These are phyloP conservation scores for Tolypocladium capitatum DNA, from an alignment of 2,329 filamentous ascomycete genomes.

Conservation along the genomic window DNA sequence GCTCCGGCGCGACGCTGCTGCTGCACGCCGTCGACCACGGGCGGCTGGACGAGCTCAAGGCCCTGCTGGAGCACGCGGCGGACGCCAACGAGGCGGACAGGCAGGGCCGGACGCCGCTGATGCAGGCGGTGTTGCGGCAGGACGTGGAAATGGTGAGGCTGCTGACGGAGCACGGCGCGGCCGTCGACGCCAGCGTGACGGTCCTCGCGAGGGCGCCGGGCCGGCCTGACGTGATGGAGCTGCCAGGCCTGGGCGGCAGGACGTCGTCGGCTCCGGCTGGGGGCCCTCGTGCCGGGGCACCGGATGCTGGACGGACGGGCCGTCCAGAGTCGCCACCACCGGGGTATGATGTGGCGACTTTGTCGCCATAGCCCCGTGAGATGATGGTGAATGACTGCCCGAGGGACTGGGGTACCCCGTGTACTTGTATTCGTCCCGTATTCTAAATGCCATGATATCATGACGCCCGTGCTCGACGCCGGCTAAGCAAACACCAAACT, in stretches of 20 bases:
- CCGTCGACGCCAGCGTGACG: constrained; percentile 7
- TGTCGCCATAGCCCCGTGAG: too few relatives aligned
- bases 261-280: background rate
- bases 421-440: background rate
- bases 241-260: constrained; percentile 8
- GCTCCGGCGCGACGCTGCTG: constrained; percentile 16
- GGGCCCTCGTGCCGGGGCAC: background rate
- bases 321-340: background rate
- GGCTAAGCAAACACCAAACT: background rate
- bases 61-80: constrained; percentile 19
- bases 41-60: constrained; percentile 8
- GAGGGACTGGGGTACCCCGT: background rate
- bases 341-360: background rate
- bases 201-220: constrained; percentile 12
- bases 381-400: background rate
- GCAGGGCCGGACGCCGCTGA: constrained; percentile 17
- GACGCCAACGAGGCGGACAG: constrained; percentile 18
- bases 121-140: constrained; percentile 16
- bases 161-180: constrained; percentile 15
- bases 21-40: constrained; percentile 16
- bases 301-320: background rate
- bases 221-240: constrained; percentile 12
- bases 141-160: constrained; percentile 15
- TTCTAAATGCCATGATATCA: background rate
- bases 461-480: background rate